A percentile compares a stretch with the other conserved stretches of the same genome.
Evolutionary conservation across 768 basidiomycete species (phyloP).

Genomic region (Russula ochroleuca): DNA sequence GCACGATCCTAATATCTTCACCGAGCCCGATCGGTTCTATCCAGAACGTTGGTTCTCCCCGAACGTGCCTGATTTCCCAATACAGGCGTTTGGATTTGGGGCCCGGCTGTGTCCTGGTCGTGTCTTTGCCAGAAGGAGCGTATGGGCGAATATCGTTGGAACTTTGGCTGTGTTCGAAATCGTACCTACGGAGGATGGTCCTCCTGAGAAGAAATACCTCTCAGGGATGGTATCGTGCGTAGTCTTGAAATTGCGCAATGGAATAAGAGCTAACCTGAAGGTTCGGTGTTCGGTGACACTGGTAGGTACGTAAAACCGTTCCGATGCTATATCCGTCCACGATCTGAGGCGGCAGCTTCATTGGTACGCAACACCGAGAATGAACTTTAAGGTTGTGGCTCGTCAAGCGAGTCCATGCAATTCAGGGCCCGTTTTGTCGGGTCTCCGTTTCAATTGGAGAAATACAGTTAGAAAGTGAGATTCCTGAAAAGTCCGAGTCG

Average conservation of each 20-base stretch:
- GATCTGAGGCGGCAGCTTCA: not conserved
- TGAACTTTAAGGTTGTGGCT: not conserved
- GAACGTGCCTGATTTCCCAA: not conserved
- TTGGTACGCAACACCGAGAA: not conserved
- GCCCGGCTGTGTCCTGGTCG: slow-evolving; percentile 1
- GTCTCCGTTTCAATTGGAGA: no score
- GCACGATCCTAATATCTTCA: slow-evolving; percentile 1
- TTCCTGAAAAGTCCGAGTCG: no score
- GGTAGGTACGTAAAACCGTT: not conserved
- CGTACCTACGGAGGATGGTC: not conserved
- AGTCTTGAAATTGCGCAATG: not conserved
- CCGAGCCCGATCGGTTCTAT: not conserved
- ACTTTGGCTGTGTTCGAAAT: not conserved
- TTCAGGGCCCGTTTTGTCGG: no score
- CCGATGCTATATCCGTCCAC: slow-evolving; percentile 1
- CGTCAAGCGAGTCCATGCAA: not conserved
- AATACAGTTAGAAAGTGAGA: no score
- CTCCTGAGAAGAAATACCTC: not conserved
- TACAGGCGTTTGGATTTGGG: not conserved
- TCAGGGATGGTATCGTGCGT: not conserved
- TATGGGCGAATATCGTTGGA: not conserved
- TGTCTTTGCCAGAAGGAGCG: not conserved
- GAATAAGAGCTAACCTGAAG: not conserved
- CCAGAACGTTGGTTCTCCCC: slow-evolving; percentile 3
- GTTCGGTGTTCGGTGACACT: not conserved